Conservation (phyloP, 2,329 filamentous ascomycete species). For the Nemania diffusa region DNA sequence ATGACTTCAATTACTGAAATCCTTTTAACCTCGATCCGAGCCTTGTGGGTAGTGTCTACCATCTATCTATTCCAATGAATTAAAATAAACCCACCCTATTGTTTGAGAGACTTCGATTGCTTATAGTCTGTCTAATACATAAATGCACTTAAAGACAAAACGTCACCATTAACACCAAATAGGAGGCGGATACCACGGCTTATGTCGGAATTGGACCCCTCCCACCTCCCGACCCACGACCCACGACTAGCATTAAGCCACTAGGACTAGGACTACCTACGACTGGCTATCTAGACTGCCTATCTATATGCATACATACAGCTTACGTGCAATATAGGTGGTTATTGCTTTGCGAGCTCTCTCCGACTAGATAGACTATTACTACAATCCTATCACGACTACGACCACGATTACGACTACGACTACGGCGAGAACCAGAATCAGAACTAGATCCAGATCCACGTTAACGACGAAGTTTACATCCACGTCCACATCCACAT, state of each 20-base stretch:
- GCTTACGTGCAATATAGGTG: slow-evolving; percentile 4
- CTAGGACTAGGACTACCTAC: slow-evolving; percentile 1
- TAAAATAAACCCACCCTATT: slow-evolving; percentile 11
- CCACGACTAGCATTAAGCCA: too few relatives aligned
- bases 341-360: neutral
- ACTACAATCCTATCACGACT: slow-evolving; percentile 4
- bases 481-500: neutral
- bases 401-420: neutral
- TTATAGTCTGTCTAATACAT: slow-evolving; percentile 7
- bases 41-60: slow-evolving; percentile 15
- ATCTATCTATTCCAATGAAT: slow-evolving; percentile 17
- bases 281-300: too few relatives aligned
- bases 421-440: too few relatives aligned
- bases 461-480: neutral
- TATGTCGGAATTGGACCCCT: slow-evolving; percentile 7
- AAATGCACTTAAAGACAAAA: slow-evolving; percentile 9
- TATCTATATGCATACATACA: neutral
- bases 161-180: slow-evolving; percentile 20
- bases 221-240: slow-evolving; percentile 16
- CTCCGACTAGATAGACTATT: neutral
- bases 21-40: neutral
- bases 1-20: neutral
- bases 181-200: slow-evolving; percentile 33
- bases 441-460: neutral
- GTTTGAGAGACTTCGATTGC: slow-evolving; percentile 16